Evolutionary conservation across 768 basidiomycete species (phyloP).

Genomic region (Mycena pura): DNA sequence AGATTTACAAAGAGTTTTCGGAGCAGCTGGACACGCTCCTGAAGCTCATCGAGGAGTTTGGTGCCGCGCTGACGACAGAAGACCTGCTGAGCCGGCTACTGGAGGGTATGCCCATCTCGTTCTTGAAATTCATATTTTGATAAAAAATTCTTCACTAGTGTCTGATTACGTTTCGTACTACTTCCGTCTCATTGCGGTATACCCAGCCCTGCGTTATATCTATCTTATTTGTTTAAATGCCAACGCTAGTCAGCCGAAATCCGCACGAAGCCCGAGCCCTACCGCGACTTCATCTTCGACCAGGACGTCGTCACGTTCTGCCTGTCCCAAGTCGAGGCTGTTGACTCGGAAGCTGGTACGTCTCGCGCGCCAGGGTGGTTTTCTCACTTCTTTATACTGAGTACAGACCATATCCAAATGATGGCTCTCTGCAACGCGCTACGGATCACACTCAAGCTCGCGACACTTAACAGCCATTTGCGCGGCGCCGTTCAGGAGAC

Average conservation of each 20-base stretch:
- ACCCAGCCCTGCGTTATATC: constrained; percentile 6
- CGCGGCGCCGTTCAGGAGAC: constrained; percentile 69
- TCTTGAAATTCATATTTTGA: background rate
- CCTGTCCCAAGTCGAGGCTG: constrained; percentile 75
- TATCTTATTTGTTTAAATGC: background rate
- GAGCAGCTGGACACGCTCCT: constrained; percentile 20
- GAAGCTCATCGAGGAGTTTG: constrained; percentile 15
- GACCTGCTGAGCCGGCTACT: constrained; percentile 12
- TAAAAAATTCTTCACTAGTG: constrained; percentile 42
- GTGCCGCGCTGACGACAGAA: constrained; percentile 18
- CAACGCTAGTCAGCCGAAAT: constrained; percentile 76
- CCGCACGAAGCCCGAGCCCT: constrained; percentile 64
- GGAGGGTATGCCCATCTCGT: constrained; percentile 7
- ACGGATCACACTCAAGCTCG: constrained; percentile 26
- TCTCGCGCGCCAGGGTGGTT: constrained; percentile 80
- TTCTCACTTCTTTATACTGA: background rate
- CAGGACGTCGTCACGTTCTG: constrained; percentile 83
- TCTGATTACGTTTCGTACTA: constrained; percentile 82
- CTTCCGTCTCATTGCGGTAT: constrained; percentile 76
- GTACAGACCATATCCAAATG: constrained; percentile 24
- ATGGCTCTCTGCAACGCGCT: constrained; percentile 28
- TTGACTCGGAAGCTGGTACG: constrained; percentile 79
- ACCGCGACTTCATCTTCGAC: constrained; percentile 76
- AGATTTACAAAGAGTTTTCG: constrained; percentile 23
- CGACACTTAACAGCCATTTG: constrained; percentile 67